Percentiles rank a stretch among this genome's conserved stretches.
phyloP scores from a whole-genome alignment of 495 filamentous ascomycete species.

The Hamigera avellanea region DNA sequence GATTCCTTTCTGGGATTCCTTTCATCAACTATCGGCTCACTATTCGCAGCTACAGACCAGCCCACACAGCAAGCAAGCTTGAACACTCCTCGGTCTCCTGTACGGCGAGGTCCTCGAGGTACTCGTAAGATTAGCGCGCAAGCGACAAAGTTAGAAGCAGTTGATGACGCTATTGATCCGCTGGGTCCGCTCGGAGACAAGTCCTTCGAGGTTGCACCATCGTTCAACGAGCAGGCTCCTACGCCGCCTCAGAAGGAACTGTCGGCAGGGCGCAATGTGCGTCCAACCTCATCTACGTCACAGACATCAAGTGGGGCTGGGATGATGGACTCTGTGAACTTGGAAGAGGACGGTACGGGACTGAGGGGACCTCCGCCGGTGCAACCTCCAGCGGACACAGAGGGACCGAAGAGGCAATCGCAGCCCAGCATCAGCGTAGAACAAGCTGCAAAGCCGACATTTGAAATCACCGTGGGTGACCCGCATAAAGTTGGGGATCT shows the following conservation, averaged over 20 bases:
- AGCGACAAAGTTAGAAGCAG: slow-evolving; percentile 72
- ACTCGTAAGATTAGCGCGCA: slow-evolving; percentile 70
- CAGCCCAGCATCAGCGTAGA: slow-evolving; percentile 80
- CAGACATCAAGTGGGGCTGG: slow-evolving; percentile 9
- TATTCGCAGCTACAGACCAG: slow-evolving; percentile 18
- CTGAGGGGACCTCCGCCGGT: slow-evolving; percentile 65
- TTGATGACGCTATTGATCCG: slow-evolving; percentile 86
- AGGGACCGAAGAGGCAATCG: slow-evolving; percentile 40
- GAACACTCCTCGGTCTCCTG: slow-evolving; percentile 32
- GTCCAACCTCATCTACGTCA: slow-evolving; percentile 35
- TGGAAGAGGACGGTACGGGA: slow-evolving; percentile 51
- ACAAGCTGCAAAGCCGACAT: slow-evolving; percentile 80
- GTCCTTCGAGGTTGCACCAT: slow-evolving; percentile 27
- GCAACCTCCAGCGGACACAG: slow-evolving; percentile 42
- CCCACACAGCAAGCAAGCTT: slow-evolving; percentile 21
- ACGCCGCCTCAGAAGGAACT: slow-evolving; percentile 82
- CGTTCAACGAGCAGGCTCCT: slow-evolving; percentile 57
- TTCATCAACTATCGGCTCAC: slow-evolving; percentile 6
- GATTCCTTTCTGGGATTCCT: slow-evolving; percentile 2
- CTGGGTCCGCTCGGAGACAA: slow-evolving; percentile 71
- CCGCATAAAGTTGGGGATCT: slow-evolving; percentile 96
- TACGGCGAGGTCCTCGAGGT: slow-evolving; percentile 42
- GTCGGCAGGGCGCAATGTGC: slow-evolving; percentile 45
- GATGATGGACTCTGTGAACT: slow-evolving; percentile 41
- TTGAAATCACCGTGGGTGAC: slow-evolving; percentile 89